Conservation (phyloP, 352 stramenopile species). For the Pythium dissimile region DNA sequence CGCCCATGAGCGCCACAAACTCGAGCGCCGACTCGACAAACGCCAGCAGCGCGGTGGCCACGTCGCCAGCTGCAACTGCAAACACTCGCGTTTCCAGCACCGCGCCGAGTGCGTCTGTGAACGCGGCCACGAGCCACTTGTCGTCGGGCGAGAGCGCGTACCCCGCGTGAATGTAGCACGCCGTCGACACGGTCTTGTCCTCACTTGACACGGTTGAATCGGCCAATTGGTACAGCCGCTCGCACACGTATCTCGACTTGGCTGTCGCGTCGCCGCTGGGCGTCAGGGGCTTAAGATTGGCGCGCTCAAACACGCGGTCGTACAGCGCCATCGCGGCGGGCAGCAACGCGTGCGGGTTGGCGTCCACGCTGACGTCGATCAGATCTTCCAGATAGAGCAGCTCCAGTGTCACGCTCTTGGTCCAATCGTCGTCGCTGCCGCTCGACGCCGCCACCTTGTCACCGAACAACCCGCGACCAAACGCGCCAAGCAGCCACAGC, state of each 20-base stretch:
- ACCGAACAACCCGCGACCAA: slow-evolving; percentile 56
- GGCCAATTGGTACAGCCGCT: slow-evolving; percentile 62
- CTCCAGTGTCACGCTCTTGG: slow-evolving; percentile 59
- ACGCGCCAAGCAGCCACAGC: slow-evolving; percentile 63
- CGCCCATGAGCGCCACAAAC: slow-evolving; percentile 60
- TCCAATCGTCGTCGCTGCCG: slow-evolving; percentile 25
- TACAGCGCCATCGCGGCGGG: slow-evolving; percentile 60
- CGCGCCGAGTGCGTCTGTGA: slow-evolving; percentile 52
- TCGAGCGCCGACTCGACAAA: slow-evolving; percentile 50
- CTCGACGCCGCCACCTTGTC: slow-evolving; percentile 4
- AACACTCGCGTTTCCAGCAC: slow-evolving; percentile 57
- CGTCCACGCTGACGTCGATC: slow-evolving; percentile 59
- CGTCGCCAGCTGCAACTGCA: slow-evolving; percentile 18
- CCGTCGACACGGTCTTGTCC: neutral
- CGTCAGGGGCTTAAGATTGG: slow-evolving; percentile 41
- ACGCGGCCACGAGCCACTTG: slow-evolving; percentile 59
- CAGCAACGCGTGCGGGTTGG: slow-evolving; percentile 54
- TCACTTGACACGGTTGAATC: slow-evolving; percentile 21
- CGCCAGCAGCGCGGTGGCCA: slow-evolving; percentile 31
- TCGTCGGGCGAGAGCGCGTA: slow-evolving; percentile 52
- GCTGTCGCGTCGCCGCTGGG: neutral
- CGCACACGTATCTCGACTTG: slow-evolving; percentile 46
- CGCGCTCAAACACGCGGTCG: slow-evolving; percentile 57
- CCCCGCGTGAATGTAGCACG: slow-evolving; percentile 17
- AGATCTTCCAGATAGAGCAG: slow-evolving; percentile 71